Evolutionary conservation across 2,329 filamentous ascomycete species (phyloP), one percentile per base, ranked within the genome.

Genomic region (Ceratocystis destructans): DNA sequence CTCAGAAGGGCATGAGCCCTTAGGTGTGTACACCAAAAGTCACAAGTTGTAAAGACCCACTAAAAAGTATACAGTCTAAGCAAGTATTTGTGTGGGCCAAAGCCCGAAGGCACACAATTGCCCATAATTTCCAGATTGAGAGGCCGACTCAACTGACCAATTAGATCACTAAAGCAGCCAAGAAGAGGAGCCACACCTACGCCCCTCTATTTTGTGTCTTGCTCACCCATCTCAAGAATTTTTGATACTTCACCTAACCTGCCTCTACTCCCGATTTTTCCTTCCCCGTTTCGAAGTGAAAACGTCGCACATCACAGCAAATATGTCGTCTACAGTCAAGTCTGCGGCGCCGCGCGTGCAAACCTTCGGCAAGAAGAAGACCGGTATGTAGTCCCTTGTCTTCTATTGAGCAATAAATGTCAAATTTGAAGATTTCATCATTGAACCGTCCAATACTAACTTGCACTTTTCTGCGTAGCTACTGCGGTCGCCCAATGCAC

Each of bases 311-410:
- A 68, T 68, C 64, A 66, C 74, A 76, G 76, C 78, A 82, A 89
- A 77, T 79, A 90, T 90, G 86, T 87, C 88, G 79, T 82, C 86
- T 75, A 82, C 83, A 74, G 53, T 59, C 53, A 59, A 59, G 53
- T 17, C 53, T 59, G 53, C 53, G 53, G 53, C 53, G 53, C 87
- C 89, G 82, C 88, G 85, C 80, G 88, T 91, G 76, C 91, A 96
- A 86, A 96, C 91, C 89, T 96, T 97, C 89, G 92, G 92, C 87
- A 96, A 96, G 88, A 92, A 92, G 86, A 90, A 89, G 85, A 91
- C 86, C 77, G 90, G 68, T 67, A 68, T 68, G 67, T 57, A 44
- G 50, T 31, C 22, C 33, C 20, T 31, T 41, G 20, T 62, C 33
- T 62, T 57, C 45, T 25, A 44, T 55, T 25, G 28, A 55, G 37